Base-by-base conservation (phyloP, 495 filamentous ascomycete species). In the Penicillium canariense region DNA sequence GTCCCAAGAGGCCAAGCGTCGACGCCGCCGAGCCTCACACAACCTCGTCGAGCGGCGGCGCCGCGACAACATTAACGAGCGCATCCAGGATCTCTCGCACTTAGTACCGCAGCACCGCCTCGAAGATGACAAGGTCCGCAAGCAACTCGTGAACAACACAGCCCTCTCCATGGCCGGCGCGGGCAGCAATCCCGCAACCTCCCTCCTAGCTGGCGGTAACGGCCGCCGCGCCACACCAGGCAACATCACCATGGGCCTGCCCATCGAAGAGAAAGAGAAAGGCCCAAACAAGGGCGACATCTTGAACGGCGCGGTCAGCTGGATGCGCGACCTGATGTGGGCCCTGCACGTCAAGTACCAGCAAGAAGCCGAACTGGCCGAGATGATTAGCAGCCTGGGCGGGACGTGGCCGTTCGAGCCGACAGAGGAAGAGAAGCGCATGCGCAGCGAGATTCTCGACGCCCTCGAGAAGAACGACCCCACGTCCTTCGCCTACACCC, bases 261-360 rank as follows among this genome's bases (percentile, higher is more conserved):
- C 92, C 0, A 83, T 93, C 25, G 94, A 98, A 61, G 94, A 98
- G 56, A 98, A 97, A 61, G 94, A 98, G 71, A 97, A 97, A 59
- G 95, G 95, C 1, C 94, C 94, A 0, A 97, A 97, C 78, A 98
- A 98, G 73, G 94, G 94, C 36, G 94, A 98, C 65, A 97, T 98
- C 48, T 84, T 98, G 50, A 97, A 97, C 66, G 94, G 94, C 26
- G 88, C 94, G 14, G 94, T 98, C 43, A 87, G 89, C 70, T 98
- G 94, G 94, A 96, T 87, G 55, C 85, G 93, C 40, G 94, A 98
- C 71, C 76, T 98, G 38, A 97, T 98, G 94, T 97, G 94, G 94
- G 82, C 91, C 67, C 74, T 96, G 34, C 82, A 95, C 59, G 74
- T 86, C 55, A 96, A 96, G 70, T 77, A 93, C 45, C 85, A 93